Evolutionary conservation across 306 rosid genomes (phyloP).

Genomic region (Quercus suber): DNA sequence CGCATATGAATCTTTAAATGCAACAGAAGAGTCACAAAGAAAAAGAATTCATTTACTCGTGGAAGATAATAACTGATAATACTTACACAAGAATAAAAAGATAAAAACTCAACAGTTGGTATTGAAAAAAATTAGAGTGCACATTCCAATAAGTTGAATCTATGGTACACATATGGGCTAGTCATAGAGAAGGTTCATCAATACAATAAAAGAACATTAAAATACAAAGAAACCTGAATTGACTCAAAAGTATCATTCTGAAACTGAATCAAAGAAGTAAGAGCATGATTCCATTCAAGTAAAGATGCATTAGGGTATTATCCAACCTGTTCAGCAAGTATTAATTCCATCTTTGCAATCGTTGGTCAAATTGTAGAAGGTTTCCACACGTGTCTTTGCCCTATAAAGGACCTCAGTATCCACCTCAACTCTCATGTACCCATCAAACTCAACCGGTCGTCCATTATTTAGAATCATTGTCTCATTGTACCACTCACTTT

Average conservation of each 20-base stretch:
- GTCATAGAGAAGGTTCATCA: conserved; percentile 34
- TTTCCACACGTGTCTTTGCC: conserved; percentile 82
- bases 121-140: conserved; percentile 7
- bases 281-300: conserved; percentile 22
- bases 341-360: conserved; percentile 98
- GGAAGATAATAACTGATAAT: background rate
- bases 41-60: conserved; percentile 5
- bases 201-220: conserved; percentile 42
- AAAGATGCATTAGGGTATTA: conserved; percentile 23
- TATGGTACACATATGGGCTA: conserved; percentile 33
- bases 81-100: background rate
- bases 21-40: background rate
- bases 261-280: conserved; percentile 28
- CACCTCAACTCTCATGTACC: conserved; percentile 97
- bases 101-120: conserved; percentile 3
- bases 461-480: conserved; percentile 64
- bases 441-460: conserved; percentile 88
- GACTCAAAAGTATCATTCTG: conserved; percentile 34
- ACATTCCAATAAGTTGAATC: conserved; percentile 6
- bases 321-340: conserved; percentile 69
- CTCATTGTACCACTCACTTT: conserved; percentile 95
- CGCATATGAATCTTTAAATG: background rate
- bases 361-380: conserved; percentile 80
- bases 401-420: conserved; percentile 94
- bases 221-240: conserved; percentile 37